phyloP scores from a whole-genome alignment of 225 moss, liverwort and hornwort species.

The Climacium dendroides region DNA sequence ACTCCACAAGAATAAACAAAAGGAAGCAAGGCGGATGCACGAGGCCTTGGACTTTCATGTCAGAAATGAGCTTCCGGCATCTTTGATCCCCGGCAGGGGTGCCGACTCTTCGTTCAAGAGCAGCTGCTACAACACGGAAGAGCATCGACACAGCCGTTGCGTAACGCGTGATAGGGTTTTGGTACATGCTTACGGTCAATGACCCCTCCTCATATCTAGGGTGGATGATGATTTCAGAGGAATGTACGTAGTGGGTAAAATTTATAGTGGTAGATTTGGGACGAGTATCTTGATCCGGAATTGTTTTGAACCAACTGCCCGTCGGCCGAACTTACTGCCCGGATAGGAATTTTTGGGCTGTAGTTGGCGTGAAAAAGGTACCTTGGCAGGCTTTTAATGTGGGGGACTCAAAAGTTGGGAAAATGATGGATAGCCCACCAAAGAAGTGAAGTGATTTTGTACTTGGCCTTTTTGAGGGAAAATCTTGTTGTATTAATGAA shows the following conservation, averaged over 20 bases:
- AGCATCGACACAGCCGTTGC: not conserved
- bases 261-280: not conserved
- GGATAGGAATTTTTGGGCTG: not conserved
- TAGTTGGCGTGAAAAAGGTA: not conserved
- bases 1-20: not conserved
- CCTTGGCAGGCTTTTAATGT: not conserved
- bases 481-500: not conserved
- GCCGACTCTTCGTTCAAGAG: not conserved
- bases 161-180: slow-evolving; percentile 2
- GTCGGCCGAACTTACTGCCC: not conserved
- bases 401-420: not conserved
- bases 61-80: not conserved
- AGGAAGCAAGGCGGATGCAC: not conserved
- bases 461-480: not conserved
- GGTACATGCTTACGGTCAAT: not conserved
- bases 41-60: not conserved
- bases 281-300: not conserved
- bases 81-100: not conserved
- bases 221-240: rapidly evolving
- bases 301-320: not conserved
- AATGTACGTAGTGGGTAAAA: rapidly evolving
- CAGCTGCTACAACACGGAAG: not conserved
- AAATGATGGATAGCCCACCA: not conserved
- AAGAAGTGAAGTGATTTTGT: not conserved
- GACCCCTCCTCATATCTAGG: not conserved